Evolutionary conservation across 352 stramenopile genomes (phyloP).

Genomic region (Phytophthora hibernalis): DNA sequence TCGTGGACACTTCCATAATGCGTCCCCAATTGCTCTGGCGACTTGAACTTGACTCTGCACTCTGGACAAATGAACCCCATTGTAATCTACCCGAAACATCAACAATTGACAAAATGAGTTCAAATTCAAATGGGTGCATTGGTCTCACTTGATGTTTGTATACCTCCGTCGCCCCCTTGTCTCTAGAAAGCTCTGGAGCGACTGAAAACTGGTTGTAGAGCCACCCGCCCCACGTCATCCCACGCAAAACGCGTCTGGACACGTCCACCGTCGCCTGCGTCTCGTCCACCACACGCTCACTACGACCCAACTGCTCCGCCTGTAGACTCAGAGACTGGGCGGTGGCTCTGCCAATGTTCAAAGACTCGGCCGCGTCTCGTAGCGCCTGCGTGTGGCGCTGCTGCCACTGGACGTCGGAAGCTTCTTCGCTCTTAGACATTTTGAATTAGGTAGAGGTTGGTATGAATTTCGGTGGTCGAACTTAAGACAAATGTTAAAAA

Average conservation of each 20-base stretch:
- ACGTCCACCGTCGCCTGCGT: slow-evolving; percentile 65
- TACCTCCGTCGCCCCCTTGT: slow-evolving; percentile 14
- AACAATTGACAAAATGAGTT: not conserved
- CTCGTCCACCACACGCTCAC: slow-evolving; percentile 60
- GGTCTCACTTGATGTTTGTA: not conserved
- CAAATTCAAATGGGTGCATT: not conserved
- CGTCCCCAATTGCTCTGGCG: slow-evolving; percentile 53
- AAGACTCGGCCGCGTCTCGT: slow-evolving; percentile 55
- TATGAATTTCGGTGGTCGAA: too few relatives aligned
- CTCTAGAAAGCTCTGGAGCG: slow-evolving; percentile 29
- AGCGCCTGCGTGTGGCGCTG: slow-evolving; percentile 62
- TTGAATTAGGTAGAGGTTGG: too few relatives aligned
- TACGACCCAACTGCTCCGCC: slow-evolving; percentile 68
- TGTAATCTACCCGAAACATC: slow-evolving; percentile 52
- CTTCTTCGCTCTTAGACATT: slow-evolving; percentile 4
- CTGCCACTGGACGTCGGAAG: slow-evolving; percentile 27
- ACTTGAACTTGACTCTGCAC: slow-evolving; percentile 74
- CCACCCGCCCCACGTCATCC: slow-evolving; percentile 87
- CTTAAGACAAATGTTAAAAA: not conserved
- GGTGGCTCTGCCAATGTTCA: slow-evolving; percentile 57
- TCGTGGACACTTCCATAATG: slow-evolving; percentile 70
- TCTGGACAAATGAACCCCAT: slow-evolving; percentile 90
- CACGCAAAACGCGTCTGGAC: slow-evolving; percentile 64
- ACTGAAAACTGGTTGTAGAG: slow-evolving; percentile 75
- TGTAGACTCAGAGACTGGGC: slow-evolving; percentile 75